Percentiles rank a stretch among this genome's conserved stretches.
These are phyloP conservation scores for Kuraishia capsulata DNA, from an alignment of 805 yeast species.

Conservation along the genomic window DNA sequence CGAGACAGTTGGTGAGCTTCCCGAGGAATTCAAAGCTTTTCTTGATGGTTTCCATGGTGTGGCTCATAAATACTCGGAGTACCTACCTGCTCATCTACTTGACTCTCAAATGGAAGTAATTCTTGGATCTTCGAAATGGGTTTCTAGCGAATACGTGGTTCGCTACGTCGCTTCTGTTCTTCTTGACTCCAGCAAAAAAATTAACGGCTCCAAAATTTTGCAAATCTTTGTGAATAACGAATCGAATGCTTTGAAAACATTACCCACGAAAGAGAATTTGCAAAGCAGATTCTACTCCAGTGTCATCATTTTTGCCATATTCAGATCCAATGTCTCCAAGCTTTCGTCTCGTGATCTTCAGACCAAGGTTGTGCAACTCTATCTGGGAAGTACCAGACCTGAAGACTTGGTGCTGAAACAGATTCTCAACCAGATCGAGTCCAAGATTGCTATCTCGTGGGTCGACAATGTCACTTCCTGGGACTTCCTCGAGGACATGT, in stretches of 20 bases:
- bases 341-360: slow-evolving; percentile 40
- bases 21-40: slow-evolving; percentile 19
- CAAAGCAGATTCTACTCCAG: slow-evolving; percentile 32
- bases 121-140: slow-evolving; percentile 36
- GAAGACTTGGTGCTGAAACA: slow-evolving; percentile 56
- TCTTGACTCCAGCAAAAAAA: slow-evolving; percentile 23
- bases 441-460: slow-evolving; percentile 42
- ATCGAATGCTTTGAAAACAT: slow-evolving; percentile 21
- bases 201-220: slow-evolving; percentile 39
- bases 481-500: slow-evolving; percentile 45
- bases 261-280: slow-evolving; percentile 13
- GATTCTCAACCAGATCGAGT: slow-evolving; percentile 51
- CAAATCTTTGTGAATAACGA: slow-evolving; percentile 58
- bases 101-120: slow-evolving; percentile 62
- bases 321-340: slow-evolving; percentile 30
- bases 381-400: slow-evolving; percentile 52
- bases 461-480: slow-evolving; percentile 50
- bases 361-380: slow-evolving; percentile 39
- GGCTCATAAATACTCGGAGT: not conserved
- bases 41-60: slow-evolving; percentile 20
- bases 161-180: slow-evolving; percentile 33
- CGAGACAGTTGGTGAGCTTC: slow-evolving; percentile 25
- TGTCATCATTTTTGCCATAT: slow-evolving; percentile 39
- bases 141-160: slow-evolving; percentile 28
- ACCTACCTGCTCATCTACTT: slow-evolving; percentile 17